Evolutionary conservation across 1,284 basidiomycete species (phyloP).

Genomic region (Tylopilus sp.): DNA sequence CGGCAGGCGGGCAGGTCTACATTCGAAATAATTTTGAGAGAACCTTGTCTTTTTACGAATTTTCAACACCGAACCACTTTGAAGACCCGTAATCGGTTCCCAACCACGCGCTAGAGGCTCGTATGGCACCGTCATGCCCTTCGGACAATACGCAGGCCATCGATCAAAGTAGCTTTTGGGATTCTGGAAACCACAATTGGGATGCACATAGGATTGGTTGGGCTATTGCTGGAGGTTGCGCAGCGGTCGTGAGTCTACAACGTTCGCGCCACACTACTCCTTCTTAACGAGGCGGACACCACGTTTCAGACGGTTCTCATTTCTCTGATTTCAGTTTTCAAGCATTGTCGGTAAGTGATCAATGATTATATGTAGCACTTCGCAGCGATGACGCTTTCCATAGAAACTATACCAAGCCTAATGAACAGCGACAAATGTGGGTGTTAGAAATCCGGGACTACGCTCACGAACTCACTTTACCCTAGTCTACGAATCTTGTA

Average conservation of each 20-base stretch:
- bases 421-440: conserved; percentile 83
- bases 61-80: conserved; percentile 1
- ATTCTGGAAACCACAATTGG: conserved; percentile 61
- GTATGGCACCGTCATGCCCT: conserved; percentile 54
- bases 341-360: conserved; percentile 68
- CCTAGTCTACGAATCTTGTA: conserved; percentile 73
- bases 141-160: conserved; percentile 60
- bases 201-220: conserved; percentile 78
- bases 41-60: conserved; percentile 21
- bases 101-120: conserved; percentile 2
- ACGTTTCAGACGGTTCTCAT: conserved; percentile 67
- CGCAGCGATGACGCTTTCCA: not conserved
- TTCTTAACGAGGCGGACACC: conserved; percentile 10
- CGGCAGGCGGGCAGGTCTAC: conserved; percentile 14
- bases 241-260: conserved; percentile 62
- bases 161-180: conserved; percentile 76
- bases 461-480: conserved; percentile 1
- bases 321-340: conserved; percentile 62
- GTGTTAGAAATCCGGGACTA: conserved; percentile 35
- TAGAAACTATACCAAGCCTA: conserved; percentile 74
- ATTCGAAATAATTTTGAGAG: conserved; percentile 8
- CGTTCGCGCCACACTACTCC: not conserved
- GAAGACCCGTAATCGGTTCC: conserved; percentile 1
- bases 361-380: not conserved
- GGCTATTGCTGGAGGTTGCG: conserved; percentile 76